These are phyloP conservation scores for Microcera coccophila DNA, from an alignment of 2,329 filamentous ascomycete genomes.

Conservation along the genomic window DNA sequence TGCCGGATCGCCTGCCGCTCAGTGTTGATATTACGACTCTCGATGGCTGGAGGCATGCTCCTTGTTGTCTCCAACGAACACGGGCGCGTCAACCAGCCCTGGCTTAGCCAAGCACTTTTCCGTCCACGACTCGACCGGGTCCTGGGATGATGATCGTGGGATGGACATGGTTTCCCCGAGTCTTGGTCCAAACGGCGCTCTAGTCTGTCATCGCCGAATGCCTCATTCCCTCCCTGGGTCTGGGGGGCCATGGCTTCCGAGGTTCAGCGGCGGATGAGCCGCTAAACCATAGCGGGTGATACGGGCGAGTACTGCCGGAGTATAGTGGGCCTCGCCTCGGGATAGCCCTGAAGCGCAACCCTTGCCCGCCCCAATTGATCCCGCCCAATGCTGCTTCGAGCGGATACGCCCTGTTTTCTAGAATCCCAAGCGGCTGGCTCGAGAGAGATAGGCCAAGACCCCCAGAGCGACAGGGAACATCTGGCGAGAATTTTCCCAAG, in stretches of 20 bases:
- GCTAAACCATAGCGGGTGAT: not conserved
- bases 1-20: too few relatives aligned
- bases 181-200: not conserved
- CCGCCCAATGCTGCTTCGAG: too few relatives aligned
- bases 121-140: not conserved
- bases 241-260: too few relatives aligned
- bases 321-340: not conserved
- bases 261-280: too few relatives aligned
- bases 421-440: not conserved
- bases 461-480: not conserved
- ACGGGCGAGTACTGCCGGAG: not conserved
- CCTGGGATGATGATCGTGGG: not conserved
- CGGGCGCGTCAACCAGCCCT: too few relatives aligned
- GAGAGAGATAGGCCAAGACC: not conserved
- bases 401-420: not conserved
- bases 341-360: not conserved
- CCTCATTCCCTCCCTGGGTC: not conserved
- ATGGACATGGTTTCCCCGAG: not conserved
- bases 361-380: too few relatives aligned
- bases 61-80: too few relatives aligned
- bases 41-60: too few relatives aligned
- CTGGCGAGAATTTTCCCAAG: not conserved
- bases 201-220: not conserved
- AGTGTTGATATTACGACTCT: too few relatives aligned
- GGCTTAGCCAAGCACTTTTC: not conserved